Conservation (phyloP, 2,329 filamentous ascomycete genomes). For the Teratosphaeria viscida region DNA sequence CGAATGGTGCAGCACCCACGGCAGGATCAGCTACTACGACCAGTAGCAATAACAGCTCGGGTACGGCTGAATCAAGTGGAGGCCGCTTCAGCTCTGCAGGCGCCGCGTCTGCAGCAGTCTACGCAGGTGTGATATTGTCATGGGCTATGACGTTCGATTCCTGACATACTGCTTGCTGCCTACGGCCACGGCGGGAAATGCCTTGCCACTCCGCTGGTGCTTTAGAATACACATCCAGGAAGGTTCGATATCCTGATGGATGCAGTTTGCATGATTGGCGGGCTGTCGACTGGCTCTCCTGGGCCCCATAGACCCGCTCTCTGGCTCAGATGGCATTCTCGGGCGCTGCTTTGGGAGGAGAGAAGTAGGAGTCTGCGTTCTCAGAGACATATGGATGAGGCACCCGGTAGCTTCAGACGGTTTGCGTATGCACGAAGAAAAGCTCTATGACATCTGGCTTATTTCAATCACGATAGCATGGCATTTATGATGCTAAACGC, state of each 20-base stretch:
- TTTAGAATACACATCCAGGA: background rate
- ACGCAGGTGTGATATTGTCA: background rate
- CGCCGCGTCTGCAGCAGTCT: background rate
- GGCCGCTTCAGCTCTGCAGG: background rate
- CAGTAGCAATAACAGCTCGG: background rate
- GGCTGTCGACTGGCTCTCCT: no score
- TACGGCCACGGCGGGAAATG: background rate
- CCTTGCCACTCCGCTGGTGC: background rate
- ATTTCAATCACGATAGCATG: no score
- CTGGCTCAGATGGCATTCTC: no score
- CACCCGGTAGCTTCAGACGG: background rate
- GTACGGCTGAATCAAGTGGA: background rate
- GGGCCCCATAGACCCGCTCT: no score
- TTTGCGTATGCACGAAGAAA: background rate
- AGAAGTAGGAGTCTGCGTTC: no score
- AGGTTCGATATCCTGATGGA: no score
- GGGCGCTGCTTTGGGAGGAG: no score
- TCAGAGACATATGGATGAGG: background rate
- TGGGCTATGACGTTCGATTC: background rate
- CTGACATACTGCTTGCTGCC: background rate
- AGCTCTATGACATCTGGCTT: background rate
- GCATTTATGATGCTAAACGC: background rate
- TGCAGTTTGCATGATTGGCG: no score
- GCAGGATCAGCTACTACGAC: background rate
- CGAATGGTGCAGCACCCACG: background rate